These are phyloP conservation scores for Eucalyptus cladocalyx DNA, from an alignment of 345 rosid species.

Conservation along the genomic window DNA sequence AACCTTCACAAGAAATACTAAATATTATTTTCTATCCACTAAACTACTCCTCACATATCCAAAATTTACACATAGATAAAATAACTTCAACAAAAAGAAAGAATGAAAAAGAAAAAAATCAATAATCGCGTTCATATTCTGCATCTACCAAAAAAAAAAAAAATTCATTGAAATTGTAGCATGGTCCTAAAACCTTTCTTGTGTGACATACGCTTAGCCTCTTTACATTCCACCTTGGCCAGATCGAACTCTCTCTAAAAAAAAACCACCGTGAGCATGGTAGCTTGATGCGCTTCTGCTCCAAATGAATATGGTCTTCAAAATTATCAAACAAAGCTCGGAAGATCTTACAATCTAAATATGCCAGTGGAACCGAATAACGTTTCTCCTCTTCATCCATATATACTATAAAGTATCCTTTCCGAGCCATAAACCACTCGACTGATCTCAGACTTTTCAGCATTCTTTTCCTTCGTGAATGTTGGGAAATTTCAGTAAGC, in stretches of 20 bases:
- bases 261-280: neutral
- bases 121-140: neutral
- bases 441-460: neutral
- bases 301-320: neutral
- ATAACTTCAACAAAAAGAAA: neutral
- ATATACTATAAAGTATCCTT: neutral
- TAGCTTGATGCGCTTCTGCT: neutral
- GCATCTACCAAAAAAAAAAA: neutral
- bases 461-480: neutral
- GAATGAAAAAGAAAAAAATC: neutral
- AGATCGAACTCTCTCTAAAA: neutral
- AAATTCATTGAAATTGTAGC: neutral
- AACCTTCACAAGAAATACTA: too few species aligned
- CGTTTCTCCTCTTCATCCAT: neutral
- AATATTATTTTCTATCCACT: neutral
- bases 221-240: neutral
- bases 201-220: neutral
- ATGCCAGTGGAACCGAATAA: neutral
- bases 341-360: neutral
- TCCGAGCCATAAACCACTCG: neutral
- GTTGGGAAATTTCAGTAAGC: neutral
- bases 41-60: neutral
- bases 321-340: neutral
- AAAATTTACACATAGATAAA: neutral
- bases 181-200: neutral